Evolutionary conservation across 2,329 filamentous ascomycete genomes (phyloP), one percentile per base, ranked within the genome.

Genomic region (Calonectria montana): DNA sequence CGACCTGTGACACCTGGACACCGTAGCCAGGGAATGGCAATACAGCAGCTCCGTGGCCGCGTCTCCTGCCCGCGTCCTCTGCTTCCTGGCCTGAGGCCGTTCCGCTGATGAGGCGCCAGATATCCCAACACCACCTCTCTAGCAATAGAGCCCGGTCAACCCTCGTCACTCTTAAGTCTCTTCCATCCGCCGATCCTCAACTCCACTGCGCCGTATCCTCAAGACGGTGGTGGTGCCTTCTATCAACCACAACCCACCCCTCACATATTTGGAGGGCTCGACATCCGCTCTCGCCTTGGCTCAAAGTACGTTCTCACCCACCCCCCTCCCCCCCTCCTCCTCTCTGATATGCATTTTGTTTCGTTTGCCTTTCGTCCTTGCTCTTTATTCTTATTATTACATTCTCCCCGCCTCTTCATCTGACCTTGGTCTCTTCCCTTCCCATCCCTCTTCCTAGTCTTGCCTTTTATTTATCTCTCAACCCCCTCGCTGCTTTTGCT

Each of bases 271-370:
- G 80, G 87, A 57, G 82, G 82, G 77, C 83, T 90, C 73, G 88
- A 90, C 83, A 83, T 87, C 78, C 87, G 89, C 81, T 83, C 88
- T 78, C 87, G 88, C 79, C 83, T 90, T 79, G 86, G 84, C 79
- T 87, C 88, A 77, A 89, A 85, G 89, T 91, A 88, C 76, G 18
- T 41, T 67, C 48, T 67, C 39, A 62, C 50, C 67, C 45, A 37
- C 37, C 67, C 25, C 29, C 53, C 59, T 61, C 61, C 25, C 65
- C 10, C 37, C 31, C 39, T 62, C 23, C n/a, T 27, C 59, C 47
- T 35, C 55, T 62, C 43, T 68, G 48, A 53, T 64, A 35, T 71
- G 48, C 57, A 27, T 53, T 45, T 29, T 66, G 16, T 48, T 48
- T 50, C n/a, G 9, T 39, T 41, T 62, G 43, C 39, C 16, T 47